Evolutionary conservation across 305 asterid species (phyloP), one percentile per base, ranked within the genome.

Genomic region (Fraxinus dipetala): DNA sequence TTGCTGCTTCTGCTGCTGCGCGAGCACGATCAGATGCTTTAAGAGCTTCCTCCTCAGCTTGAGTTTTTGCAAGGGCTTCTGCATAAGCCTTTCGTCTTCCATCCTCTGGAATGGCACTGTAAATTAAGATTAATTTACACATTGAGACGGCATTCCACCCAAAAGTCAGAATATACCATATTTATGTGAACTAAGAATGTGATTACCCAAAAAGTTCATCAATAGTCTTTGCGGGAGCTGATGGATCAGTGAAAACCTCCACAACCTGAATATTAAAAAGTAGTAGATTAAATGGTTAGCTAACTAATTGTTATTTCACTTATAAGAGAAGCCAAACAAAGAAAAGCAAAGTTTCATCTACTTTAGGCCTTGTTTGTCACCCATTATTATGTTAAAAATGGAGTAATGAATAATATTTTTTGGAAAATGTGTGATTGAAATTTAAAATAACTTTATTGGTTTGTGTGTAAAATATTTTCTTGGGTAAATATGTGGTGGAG

Each of bases 51-150:
- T 88, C 94, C 88, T 92, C 95, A 1, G 92, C 92, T 81, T 88
- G 86, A 34, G 87, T 91, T 81, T 91, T 89, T 45, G 88, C 93
- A 20, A 90, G 79, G 83, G 93, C 83, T 85, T 95, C 98, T 0
- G 93, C 87, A 51, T 92, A 95, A 24, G 90, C 91, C 88, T 94
- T 93, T 87, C 99, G 88, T 85, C 99, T 89, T 26, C 89, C 87
- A 38, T 95, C 99, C 89, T 88, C 99, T 8, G 97, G 98, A 77
- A 95, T 92, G 34, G 75, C 86, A 81, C 99, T 94, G 93, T 75
- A 82, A 76, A 34, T 82, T 61, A 14, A 75, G 72, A 48, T 51
- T 54, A 20, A 16, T 48, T 78, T 13, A 36, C 70, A 81, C 63
- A 81, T 38, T 61, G 56, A 56, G 6, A 56, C 6, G 74, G 22